Evolutionary conservation across 495 filamentous ascomycete species (phyloP).

Genomic region (Penicillium samsonianum): DNA sequence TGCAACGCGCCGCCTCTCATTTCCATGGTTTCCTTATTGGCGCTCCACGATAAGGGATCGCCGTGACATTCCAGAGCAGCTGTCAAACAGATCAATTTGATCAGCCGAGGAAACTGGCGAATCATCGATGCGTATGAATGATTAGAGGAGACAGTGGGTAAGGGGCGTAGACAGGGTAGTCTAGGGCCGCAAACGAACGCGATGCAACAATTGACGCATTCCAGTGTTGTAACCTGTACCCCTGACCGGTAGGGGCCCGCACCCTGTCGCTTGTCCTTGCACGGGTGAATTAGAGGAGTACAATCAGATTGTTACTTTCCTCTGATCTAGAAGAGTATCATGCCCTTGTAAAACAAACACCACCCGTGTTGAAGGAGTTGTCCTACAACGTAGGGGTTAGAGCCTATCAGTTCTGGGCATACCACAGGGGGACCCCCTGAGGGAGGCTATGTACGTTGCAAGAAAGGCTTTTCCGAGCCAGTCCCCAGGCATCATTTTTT

Average conservation of each 20-base stretch:
- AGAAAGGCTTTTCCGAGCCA: too few species aligned
- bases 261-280: neutral
- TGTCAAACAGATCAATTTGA: slow-evolving; percentile 19
- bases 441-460: neutral
- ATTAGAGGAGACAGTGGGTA: neutral
- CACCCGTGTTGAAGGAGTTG: neutral
- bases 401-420: neutral
- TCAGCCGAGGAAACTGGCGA: slow-evolving; percentile 9
- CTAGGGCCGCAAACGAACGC: slow-evolving; percentile 21
- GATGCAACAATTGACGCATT: slow-evolving; percentile 25
- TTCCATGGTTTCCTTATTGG: slow-evolving; percentile 22
- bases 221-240: slow-evolving; percentile 22
- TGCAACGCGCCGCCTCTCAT: slow-evolving; percentile 19
- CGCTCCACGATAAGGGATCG: slow-evolving; percentile 17
- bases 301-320: neutral
- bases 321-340: neutral
- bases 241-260: slow-evolving; percentile 22
- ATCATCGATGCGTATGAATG: neutral
- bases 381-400: neutral
- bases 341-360: too few species aligned
- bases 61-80: slow-evolving; percentile 24
- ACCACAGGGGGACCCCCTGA: slow-evolving; percentile 1
- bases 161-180: slow-evolving; percentile 2
- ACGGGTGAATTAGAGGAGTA: neutral
- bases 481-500: neutral